Evolutionary conservation across 495 filamentous ascomycete species (phyloP), one percentile per base, ranked within the genome.

Genomic region (Penicillium steckii): DNA sequence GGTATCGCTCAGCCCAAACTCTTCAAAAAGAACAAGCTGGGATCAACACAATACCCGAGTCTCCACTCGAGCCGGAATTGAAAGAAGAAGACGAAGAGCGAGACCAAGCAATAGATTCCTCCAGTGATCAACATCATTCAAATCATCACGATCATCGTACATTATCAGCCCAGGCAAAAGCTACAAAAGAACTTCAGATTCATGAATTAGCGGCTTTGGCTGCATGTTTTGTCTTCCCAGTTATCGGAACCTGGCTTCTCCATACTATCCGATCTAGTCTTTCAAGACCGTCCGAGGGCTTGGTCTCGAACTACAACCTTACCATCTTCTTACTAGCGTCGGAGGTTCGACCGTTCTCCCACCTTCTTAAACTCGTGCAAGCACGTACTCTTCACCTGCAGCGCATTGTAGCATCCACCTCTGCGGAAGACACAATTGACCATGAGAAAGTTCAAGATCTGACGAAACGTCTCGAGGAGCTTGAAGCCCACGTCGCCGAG

Each of bases 251-350:
- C 40, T 91, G 83, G 72, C 74, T 96, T 18, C 76, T 97, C 3
- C 89, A 95, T 63, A 72, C 75, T 1, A 85, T 95, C 42, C 80
- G 92, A 12, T 74, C 72, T 18, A 85, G 89, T 38, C 81, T 97
- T 8, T 91, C 87, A 2, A 80, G 87, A 13, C 91, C 88, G 0
- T 90, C 89, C 0, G 91, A 94, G 66, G 88, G 90, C 2, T 74
- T 95, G 12, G 87, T 97, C 13, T 95, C 90, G 2, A 86, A 94
- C 63, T 94, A 90, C 69, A 95, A 96, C 68, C 79, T 98, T 44
- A 91, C 87, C n/a, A 89, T 97, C 54, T 97, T 97, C 68, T 73
- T 96, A 9, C 79, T 96, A 7, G 91, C 89, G 9, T 85, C 94
- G 8, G 92, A 97, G 65, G 68, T 97, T 17, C 82, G 86, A 2